Evolutionary conservation across 2,329 filamentous ascomycete genomes (phyloP).

Genomic region (Didymella pomorum): DNA sequence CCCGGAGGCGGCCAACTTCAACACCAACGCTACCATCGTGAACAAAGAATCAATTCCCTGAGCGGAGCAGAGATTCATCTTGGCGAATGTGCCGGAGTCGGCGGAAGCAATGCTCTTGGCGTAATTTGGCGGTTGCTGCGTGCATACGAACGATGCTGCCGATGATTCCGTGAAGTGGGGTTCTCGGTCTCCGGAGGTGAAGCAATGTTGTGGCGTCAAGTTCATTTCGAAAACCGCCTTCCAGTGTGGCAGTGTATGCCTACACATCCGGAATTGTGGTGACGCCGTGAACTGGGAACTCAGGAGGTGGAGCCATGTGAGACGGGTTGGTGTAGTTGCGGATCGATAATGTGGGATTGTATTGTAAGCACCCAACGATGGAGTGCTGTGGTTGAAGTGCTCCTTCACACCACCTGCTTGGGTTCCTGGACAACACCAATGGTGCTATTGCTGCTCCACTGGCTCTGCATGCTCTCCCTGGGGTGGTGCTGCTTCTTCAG

Average conservation of each 20-base stretch:
- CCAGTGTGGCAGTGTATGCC: neutral
- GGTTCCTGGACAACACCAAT: conserved; percentile 29
- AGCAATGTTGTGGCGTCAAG: neutral
- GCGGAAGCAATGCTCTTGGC: neutral
- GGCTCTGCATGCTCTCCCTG: conserved; percentile 24
- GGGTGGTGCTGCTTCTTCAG: conserved; percentile 21
- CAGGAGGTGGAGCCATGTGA: neutral
- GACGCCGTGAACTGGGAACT: neutral
- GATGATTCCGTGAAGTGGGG: neutral
- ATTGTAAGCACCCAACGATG: neutral
- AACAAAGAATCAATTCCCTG: neutral
- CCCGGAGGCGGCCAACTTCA: conserved; percentile 5
- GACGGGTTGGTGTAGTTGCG: neutral
- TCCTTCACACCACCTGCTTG: conserved; percentile 32
- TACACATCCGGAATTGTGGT: neutral
- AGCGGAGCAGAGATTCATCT: neutral
- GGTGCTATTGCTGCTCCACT: conserved; percentile 28
- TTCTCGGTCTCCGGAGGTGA: neutral
- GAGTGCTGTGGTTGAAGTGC: neutral
- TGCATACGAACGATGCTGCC: neutral
- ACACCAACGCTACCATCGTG: conserved; percentile 7
- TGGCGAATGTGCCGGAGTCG: neutral
- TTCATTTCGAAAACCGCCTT: neutral
- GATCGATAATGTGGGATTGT: neutral
- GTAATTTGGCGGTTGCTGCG: neutral